phyloP scores from a whole-genome alignment of 306 rosid species.

The Betula pendula region DNA sequence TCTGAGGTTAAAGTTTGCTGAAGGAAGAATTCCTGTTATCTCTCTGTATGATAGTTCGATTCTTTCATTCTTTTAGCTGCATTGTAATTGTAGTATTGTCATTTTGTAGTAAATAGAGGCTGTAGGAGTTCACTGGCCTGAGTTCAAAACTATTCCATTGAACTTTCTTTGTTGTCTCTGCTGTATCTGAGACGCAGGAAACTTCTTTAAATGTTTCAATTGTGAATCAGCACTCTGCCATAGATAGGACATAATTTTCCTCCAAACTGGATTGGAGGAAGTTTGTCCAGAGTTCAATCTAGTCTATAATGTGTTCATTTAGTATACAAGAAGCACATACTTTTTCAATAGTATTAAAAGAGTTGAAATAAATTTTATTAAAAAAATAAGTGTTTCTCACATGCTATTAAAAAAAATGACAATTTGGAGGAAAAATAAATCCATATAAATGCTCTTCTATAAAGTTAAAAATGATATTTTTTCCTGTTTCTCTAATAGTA shows the following conservation, averaged over 20 bases:
- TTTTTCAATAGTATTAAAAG: no score
- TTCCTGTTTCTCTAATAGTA: not conserved
- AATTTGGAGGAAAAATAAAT: no score
- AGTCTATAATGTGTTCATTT: no score
- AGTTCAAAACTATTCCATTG: slow-evolving; percentile 62
- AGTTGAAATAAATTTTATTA: no score
- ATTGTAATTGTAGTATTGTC: slow-evolving; percentile 6
- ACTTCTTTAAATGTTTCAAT: slow-evolving; percentile 18
- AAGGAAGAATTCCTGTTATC: slow-evolving; percentile 3
- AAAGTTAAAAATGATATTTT: not conserved
- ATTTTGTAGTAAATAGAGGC: slow-evolving; percentile 28
- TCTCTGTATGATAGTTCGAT: slow-evolving; percentile 17
- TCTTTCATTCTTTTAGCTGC: slow-evolving; percentile 32
- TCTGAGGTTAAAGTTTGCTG: slow-evolving; percentile 40
- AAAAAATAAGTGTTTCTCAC: no score
- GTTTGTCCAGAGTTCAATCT: no score
- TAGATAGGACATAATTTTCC: no score
- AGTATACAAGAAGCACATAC: no score
- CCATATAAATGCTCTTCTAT: no score
- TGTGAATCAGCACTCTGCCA: not conserved
- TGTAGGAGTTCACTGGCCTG: slow-evolving; percentile 33
- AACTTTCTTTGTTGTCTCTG: slow-evolving; percentile 46
- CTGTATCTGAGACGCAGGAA: slow-evolving; percentile 23
- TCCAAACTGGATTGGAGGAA: no score
- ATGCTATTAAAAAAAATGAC: no score